Conservation (phyloP, 2,329 filamentous ascomycete species). For the Albophoma yamanashiensis region DNA sequence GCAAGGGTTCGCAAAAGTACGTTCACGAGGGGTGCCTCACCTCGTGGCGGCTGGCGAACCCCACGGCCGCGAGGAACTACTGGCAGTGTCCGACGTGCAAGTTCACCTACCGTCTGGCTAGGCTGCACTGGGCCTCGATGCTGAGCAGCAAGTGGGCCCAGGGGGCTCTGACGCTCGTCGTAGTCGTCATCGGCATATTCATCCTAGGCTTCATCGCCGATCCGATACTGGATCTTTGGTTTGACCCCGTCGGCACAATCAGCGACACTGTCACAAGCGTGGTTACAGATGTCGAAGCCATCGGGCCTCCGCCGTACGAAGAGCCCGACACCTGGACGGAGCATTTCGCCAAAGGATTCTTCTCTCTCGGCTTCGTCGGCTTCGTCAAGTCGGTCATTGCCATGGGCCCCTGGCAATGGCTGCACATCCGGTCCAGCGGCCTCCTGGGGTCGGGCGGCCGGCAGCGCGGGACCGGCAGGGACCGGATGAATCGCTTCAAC, state of each 20-base stretch:
- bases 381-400: slow-evolving; percentile 71
- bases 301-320: slow-evolving; percentile 28
- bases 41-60: slow-evolving; percentile 69
- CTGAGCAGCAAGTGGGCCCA: slow-evolving; percentile 58
- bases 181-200: slow-evolving; percentile 67
- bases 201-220: slow-evolving; percentile 84
- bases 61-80: slow-evolving; percentile 55
- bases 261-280: slow-evolving; percentile 37
- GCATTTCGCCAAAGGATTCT: slow-evolving; percentile 82
- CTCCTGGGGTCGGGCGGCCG: slow-evolving; percentile 36
- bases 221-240: slow-evolving; percentile 79
- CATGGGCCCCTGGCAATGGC: slow-evolving; percentile 67
- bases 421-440: slow-evolving; percentile 57
- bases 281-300: slow-evolving; percentile 28
- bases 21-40: slow-evolving; percentile 87
- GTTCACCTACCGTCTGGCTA: slow-evolving; percentile 70
- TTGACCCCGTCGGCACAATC: slow-evolving; percentile 62
- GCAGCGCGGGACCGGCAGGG: slow-evolving; percentile 57
- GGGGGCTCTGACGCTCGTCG: slow-evolving; percentile 56
- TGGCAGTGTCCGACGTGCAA: slow-evolving; percentile 84
- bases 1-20: slow-evolving; percentile 86
- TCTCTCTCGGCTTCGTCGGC: slow-evolving; percentile 80
- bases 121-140: slow-evolving; percentile 64
- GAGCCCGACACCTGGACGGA: slow-evolving; percentile 57
- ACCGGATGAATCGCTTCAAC: slow-evolving; percentile 67